These are phyloP conservation scores for Austropuccinia psidii DNA, from an alignment of 1,284 basidiomycete species.

Conservation along the genomic window DNA sequence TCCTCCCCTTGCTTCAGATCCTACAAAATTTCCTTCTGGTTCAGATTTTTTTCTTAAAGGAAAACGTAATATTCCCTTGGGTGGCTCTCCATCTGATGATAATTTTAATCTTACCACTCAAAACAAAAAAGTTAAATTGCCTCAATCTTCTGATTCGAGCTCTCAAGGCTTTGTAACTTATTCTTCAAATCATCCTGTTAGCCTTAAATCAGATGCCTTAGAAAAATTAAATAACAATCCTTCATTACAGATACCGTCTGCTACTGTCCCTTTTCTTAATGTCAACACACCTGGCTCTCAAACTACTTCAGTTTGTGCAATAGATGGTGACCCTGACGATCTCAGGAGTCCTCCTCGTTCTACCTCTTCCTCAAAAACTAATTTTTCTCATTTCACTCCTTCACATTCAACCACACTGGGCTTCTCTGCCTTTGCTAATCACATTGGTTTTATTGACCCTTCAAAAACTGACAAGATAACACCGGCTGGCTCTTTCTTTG, in stretches of 20 bases:
- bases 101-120: constrained; percentile 8
- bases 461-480: background rate
- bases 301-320: constrained; percentile 18
- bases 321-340: constrained; percentile 18
- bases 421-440: constrained; percentile 21
- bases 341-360: background rate
- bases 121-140: constrained; percentile 25
- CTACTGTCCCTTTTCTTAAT: background rate
- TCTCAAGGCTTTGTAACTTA: background rate
- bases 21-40: constrained; percentile 25
- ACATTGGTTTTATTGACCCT: background rate
- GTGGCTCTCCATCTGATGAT: background rate
- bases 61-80: constrained; percentile 24
- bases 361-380: background rate
- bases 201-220: constrained; percentile 22
- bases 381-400: background rate
- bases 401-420: constrained; percentile 2
- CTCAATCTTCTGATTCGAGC: background rate
- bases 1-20: background rate
- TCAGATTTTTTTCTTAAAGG: constrained; percentile 36
- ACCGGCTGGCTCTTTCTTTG: background rate
- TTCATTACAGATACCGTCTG: background rate
- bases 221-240: constrained; percentile 23
- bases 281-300: constrained; percentile 1
- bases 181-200: background rate